Evolutionary conservation across 2,329 filamentous ascomycete species (phyloP).

Genomic region (Aschersonia sp.): DNA sequence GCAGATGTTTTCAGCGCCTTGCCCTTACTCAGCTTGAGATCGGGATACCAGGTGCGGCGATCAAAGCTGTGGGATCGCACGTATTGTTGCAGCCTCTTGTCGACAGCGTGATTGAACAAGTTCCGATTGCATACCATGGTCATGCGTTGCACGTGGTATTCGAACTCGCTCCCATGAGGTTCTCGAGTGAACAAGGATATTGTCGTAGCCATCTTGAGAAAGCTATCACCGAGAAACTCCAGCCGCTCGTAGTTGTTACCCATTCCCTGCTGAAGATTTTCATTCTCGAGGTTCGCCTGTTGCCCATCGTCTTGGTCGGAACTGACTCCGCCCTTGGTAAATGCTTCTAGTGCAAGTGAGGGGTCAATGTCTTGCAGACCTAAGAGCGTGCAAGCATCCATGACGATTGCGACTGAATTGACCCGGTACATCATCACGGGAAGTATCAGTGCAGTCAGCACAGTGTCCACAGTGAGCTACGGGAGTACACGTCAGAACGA

Average conservation of each 20-base stretch:
- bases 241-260: slow-evolving; percentile 88
- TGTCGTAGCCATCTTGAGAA: slow-evolving; percentile 90
- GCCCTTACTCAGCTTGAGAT: slow-evolving; percentile 58
- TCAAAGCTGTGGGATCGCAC: slow-evolving; percentile 76
- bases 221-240: slow-evolving; percentile 86
- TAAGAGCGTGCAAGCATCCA: slow-evolving; percentile 57
- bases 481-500: neutral
- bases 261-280: slow-evolving; percentile 70
- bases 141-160: slow-evolving; percentile 87
- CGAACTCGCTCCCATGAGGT: slow-evolving; percentile 67
- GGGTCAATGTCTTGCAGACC: slow-evolving; percentile 45
- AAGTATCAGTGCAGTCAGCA: slow-evolving; percentile 58
- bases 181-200: slow-evolving; percentile 70
- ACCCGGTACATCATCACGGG: slow-evolving; percentile 75
- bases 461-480: slow-evolving; percentile 54
- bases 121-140: slow-evolving; percentile 82
- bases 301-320: slow-evolving; percentile 55
- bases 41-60: slow-evolving; percentile 77
- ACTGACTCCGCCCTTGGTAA: slow-evolving; percentile 87
- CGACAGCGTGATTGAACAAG: slow-evolving; percentile 61
- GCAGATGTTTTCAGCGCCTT: slow-evolving; percentile 36
- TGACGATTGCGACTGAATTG: slow-evolving; percentile 65
- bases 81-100: slow-evolving; percentile 53
- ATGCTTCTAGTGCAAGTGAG: slow-evolving; percentile 65
- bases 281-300: slow-evolving; percentile 25